Conservation (phyloP, 345 rosid species). For the Garcia nutans region DNA sequence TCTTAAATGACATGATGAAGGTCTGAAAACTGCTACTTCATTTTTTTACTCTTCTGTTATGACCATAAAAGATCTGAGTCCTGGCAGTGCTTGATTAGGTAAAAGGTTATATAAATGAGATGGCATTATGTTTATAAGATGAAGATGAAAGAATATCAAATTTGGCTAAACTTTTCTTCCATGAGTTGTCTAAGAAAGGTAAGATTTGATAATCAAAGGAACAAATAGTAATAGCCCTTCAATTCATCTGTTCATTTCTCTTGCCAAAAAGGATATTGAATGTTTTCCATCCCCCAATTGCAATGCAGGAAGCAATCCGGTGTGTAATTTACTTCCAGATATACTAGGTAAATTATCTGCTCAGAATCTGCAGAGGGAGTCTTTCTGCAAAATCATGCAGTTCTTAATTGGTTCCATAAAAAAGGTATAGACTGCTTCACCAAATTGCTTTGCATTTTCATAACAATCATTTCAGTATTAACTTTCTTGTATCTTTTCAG, state of each 20-base stretch:
- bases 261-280: conserved; percentile 24
- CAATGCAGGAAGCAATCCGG: conserved; percentile 85
- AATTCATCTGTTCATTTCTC: conserved; percentile 3
- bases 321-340: conserved; percentile 95
- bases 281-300: conserved; percentile 9
- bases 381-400: conserved; percentile 93
- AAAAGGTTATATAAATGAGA: conserved; percentile 90
- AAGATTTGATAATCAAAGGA: conserved; percentile 12
- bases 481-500: conserved; percentile 37
- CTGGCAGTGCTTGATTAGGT: conserved; percentile 55
- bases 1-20: conserved; percentile 99
- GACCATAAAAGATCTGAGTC: conserved; percentile 25
- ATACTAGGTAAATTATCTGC: conserved; percentile 77
- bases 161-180: conserved; percentile 88
- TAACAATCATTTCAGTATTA: conserved; percentile 7
- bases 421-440: conserved; percentile 53
- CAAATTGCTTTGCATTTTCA: conserved; percentile 12
- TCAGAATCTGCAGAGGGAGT: conserved; percentile 69
- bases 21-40: conserved; percentile 36
- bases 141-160: conserved; percentile 83
- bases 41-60: conserved; percentile 14
- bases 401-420: conserved; percentile 92
- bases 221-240: conserved; percentile 1
- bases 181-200: conserved; percentile 97
- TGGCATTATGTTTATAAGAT: conserved; percentile 86